Evolutionary conservation across 495 filamentous ascomycete species (phyloP).

Genomic region (Diplogelasinospora grovesii): DNA sequence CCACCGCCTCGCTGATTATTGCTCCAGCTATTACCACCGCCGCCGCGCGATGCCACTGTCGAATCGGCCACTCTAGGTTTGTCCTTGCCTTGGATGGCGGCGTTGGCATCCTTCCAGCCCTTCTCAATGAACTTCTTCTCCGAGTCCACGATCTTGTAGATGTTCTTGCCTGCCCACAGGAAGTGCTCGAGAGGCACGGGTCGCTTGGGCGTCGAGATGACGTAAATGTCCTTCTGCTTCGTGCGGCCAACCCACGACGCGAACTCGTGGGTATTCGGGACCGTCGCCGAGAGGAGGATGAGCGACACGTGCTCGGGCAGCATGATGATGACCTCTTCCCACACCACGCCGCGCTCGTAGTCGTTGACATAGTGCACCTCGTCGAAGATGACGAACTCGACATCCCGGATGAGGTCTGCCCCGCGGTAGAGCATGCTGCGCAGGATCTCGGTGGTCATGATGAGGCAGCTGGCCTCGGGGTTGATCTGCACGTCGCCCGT

Average conservation of each 20-base stretch:
- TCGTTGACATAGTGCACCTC: slow-evolving; percentile 99
- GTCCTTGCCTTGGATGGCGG: slow-evolving; percentile 73
- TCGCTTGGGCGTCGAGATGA: slow-evolving; percentile 93
- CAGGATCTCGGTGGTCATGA: slow-evolving; percentile 98
- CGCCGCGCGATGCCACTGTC: slow-evolving; percentile 40
- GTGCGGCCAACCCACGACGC: slow-evolving; percentile 97
- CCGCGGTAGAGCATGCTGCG: slow-evolving; percentile 97
- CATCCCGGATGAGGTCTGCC: slow-evolving; percentile 91
- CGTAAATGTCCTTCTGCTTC: slow-evolving; percentile 98
- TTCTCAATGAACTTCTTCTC: slow-evolving; percentile 84
- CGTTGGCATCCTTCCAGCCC: slow-evolving; percentile 92
- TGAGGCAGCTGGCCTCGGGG: slow-evolving; percentile 93
- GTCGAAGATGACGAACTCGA: slow-evolving; percentile 98
- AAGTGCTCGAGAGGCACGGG: slow-evolving; percentile 95
- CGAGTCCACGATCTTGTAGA: slow-evolving; percentile 88
- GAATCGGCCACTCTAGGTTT: slow-evolving; percentile 57
- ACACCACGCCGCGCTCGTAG: slow-evolving; percentile 92
- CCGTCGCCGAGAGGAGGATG: slow-evolving; percentile 91
- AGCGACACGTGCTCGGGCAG: slow-evolving; percentile 92
- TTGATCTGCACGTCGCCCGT: slow-evolving; percentile 98
- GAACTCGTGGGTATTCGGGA: slow-evolving; percentile 96
- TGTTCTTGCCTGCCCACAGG: slow-evolving; percentile 86
- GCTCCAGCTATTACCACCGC: too few relatives aligned
- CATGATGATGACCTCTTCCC: slow-evolving; percentile 99
- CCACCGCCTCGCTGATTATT: slow-evolving; percentile 46